phyloP scores from a whole-genome alignment of 2,329 filamentous ascomycete genomes.

The Hymenoscyphus albidus region DNA sequence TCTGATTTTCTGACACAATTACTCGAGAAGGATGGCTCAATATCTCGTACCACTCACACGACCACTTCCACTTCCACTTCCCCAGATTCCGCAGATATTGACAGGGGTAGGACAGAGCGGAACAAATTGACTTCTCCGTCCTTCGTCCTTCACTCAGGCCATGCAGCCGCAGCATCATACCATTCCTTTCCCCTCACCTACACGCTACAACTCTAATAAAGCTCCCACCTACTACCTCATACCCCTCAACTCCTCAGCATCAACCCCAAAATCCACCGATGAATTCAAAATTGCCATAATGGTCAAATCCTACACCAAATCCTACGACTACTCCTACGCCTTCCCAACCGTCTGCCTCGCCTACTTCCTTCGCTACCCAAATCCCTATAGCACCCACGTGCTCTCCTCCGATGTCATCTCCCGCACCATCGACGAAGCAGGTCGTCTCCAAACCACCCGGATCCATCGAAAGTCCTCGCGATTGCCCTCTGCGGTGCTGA shows the following conservation, averaged over 20 bases:
- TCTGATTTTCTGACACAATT: too few relatives aligned
- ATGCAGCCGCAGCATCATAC: slow-evolving; percentile 5
- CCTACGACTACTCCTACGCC: slow-evolving; percentile 73
- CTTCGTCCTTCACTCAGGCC: slow-evolving; percentile 1
- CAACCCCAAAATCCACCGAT: slow-evolving; percentile 17
- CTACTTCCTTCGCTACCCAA: slow-evolving; percentile 86
- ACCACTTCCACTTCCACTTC: slow-evolving; percentile 7
- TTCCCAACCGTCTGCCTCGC: slow-evolving; percentile 83
- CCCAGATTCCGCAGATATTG: slow-evolving; percentile 21
- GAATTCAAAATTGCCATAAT: slow-evolving; percentile 27
- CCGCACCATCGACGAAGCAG: slow-evolving; percentile 68
- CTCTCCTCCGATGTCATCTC: slow-evolving; percentile 79
- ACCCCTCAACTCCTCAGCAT: slow-evolving; percentile 9
- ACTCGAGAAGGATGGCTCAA: too few relatives aligned
- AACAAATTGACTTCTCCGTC: slow-evolving; percentile 15
- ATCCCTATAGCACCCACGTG: slow-evolving; percentile 79
- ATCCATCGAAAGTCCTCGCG: slow-evolving; percentile 80
- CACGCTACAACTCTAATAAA: slow-evolving; percentile 11
- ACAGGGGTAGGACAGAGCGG: slow-evolving; percentile 5
- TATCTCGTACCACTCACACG: too few relatives aligned
- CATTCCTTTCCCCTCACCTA: slow-evolving; percentile 13
- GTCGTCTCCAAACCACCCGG: slow-evolving; percentile 72
- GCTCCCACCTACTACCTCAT: background rate
- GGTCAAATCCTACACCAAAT: slow-evolving; percentile 45
- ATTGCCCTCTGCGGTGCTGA: slow-evolving; percentile 69